Evolutionary conservation across 371 early-diverging fungal genomes (phyloP).

Genomic region (Dinochytrium kinnereticum): DNA sequence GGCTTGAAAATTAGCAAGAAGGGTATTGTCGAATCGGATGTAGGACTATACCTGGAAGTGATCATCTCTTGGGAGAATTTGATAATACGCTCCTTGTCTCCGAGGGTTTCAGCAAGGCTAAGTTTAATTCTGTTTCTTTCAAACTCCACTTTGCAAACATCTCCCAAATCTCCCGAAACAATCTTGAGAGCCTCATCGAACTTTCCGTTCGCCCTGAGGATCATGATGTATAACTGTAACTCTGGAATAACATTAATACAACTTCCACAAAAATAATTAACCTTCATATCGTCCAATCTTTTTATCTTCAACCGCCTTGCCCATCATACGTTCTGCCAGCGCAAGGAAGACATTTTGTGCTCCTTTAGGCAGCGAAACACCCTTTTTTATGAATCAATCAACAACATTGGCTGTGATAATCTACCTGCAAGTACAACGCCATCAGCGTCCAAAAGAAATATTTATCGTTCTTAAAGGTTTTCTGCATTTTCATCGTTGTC

Average conservation of each 20-base stretch:
- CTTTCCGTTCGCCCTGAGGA: slow-evolving; percentile 68
- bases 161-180: slow-evolving; percentile 64
- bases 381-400: not conserved
- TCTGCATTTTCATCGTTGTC: slow-evolving; percentile 81
- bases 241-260: slow-evolving; percentile 46
- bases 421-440: slow-evolving; percentile 59
- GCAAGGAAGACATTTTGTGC: slow-evolving; percentile 51
- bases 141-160: slow-evolving; percentile 68
- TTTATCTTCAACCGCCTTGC: slow-evolving; percentile 76
- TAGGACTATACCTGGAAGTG: slow-evolving; percentile 45
- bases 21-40: not conserved
- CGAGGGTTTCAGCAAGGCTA: slow-evolving; percentile 49
- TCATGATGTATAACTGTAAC: slow-evolving; percentile 70
- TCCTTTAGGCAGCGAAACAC: too few relatives aligned
- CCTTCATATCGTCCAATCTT: slow-evolving; percentile 65
- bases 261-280: slow-evolving; percentile 31
- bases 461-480: slow-evolving; percentile 74
- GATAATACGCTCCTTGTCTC: slow-evolving; percentile 45
- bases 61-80: slow-evolving; percentile 51
- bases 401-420: too few relatives aligned
- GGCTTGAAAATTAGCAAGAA: slow-evolving; percentile 30
- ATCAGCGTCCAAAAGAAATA: slow-evolving; percentile 91
- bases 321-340: slow-evolving; percentile 86
- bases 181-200: slow-evolving; percentile 66
- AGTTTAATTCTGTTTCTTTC: slow-evolving; percentile 70